Conservation (phyloP, 306 rosid species). For the Corylus americana region DNA sequence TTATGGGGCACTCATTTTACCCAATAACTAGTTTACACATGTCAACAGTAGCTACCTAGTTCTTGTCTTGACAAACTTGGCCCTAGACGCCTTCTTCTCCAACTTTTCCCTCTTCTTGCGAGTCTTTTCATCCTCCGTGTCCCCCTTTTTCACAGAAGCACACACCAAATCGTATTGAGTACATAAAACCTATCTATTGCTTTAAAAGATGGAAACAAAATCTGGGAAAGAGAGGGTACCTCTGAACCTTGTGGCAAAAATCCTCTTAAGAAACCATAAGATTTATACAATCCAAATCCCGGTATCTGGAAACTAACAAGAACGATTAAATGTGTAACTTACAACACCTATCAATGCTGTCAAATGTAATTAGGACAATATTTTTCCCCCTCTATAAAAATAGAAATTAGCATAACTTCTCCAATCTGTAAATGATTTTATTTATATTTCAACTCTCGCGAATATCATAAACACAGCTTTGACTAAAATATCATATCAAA, state of each 20-base stretch:
- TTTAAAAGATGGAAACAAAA: conserved; percentile 9
- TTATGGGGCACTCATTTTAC: neutral
- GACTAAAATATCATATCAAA: neutral
- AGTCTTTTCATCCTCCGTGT: conserved; percentile 79
- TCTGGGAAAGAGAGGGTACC: conserved; percentile 39
- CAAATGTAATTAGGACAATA: neutral
- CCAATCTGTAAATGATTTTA: neutral
- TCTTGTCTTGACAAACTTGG: conserved; percentile 72
- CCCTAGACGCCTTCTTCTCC: conserved; percentile 90
- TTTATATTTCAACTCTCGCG: neutral
- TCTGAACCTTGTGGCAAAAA: conserved; percentile 67
- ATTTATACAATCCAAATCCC: conserved; percentile 80
- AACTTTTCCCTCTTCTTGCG: conserved; percentile 94
- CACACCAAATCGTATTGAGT: conserved; percentile 14
- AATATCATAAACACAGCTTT: neutral
- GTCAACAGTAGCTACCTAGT: conserved; percentile 47
- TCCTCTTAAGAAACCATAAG: conserved; percentile 72
- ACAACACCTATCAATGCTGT: neutral
- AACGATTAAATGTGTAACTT: conserved; percentile 22
- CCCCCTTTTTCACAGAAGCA: conserved; percentile 49
- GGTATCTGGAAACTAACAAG: conserved; percentile 63
- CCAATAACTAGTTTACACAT: neutral
- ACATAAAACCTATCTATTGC: neutral
- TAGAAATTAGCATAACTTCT: neutral
- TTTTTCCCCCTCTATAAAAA: neutral